These are phyloP conservation scores for Tricholoma flavovirens DNA, from an alignment of 768 basidiomycete species.

Conservation along the genomic window DNA sequence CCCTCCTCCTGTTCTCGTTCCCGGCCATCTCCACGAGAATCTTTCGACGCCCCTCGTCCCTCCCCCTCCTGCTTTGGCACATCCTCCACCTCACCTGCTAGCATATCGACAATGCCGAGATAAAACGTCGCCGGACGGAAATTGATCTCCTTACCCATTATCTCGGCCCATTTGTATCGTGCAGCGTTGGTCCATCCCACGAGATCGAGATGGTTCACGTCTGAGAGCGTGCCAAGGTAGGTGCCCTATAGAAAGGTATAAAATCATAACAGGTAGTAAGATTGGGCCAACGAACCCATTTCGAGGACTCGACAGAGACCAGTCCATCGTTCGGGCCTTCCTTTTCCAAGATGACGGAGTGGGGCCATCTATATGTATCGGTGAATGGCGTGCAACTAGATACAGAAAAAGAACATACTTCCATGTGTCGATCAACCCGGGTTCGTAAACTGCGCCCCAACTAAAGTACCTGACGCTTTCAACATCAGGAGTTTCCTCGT, in stretches of 20 bases:
- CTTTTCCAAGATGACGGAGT: slow-evolving; percentile 74
- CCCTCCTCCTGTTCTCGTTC: slow-evolving; percentile 2
- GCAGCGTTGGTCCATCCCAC: slow-evolving; percentile 94
- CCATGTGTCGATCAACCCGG: slow-evolving; percentile 89
- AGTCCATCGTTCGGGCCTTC: slow-evolving; percentile 95
- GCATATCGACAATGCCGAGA: slow-evolving; percentile 71
- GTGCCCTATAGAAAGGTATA: slow-evolving; percentile 54
- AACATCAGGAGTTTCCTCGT: slow-evolving; percentile 77
- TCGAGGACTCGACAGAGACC: slow-evolving; percentile 80
- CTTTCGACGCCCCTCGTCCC: slow-evolving; percentile 10
- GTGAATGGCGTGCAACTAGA: not conserved
- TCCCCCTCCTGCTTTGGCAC: slow-evolving; percentile 20
- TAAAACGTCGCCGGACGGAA: slow-evolving; percentile 94
- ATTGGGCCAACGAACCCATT: slow-evolving; percentile 50
- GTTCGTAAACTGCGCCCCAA: slow-evolving; percentile 91
- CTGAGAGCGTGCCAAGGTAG: slow-evolving; percentile 86
- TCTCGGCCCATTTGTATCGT: slow-evolving; percentile 83
- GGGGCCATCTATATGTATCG: slow-evolving; percentile 48
- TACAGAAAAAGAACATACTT: slow-evolving; percentile 35
- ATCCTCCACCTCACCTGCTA: slow-evolving; percentile 73
- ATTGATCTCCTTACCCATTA: slow-evolving; percentile 83
- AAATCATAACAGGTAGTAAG: not conserved
- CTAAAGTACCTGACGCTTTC: slow-evolving; percentile 83
- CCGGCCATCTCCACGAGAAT: slow-evolving; percentile 6
- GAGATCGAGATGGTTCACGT: slow-evolving; percentile 89